Conservation (phyloP, 305 asterid genomes). For the Ajuga reptans region DNA sequence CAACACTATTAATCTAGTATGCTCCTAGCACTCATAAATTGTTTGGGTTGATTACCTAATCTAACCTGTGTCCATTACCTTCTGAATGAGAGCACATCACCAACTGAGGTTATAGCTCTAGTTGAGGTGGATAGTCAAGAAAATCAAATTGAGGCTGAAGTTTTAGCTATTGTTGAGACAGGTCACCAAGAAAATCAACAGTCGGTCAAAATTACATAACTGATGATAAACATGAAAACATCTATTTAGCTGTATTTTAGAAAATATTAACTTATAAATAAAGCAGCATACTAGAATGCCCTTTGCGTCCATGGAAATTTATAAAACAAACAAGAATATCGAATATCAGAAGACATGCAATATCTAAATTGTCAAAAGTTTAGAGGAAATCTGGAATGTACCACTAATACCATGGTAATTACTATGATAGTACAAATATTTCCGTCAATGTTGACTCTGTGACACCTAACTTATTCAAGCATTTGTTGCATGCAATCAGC, state of each 20-base stretch:
- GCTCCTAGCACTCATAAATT: neutral
- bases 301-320: neutral
- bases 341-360: neutral
- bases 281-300: neutral
- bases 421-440: slow-evolving; percentile 80
- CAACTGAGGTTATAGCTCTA: neutral
- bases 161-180: neutral
- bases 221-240: no score
- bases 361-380: slow-evolving; percentile 5
- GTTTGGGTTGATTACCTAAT: neutral
- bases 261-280: neutral
- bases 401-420: slow-evolving; percentile 82
- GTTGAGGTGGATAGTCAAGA: neutral
- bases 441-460: slow-evolving; percentile 78
- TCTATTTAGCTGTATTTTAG: neutral
- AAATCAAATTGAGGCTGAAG: neutral
- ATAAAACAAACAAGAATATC: slow-evolving; percentile 1
- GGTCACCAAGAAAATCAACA: neutral
- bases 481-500: slow-evolving; percentile 87
- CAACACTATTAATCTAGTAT: neutral
- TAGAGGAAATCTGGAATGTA: slow-evolving; percentile 25
- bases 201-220: no score
- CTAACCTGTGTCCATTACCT: neutral
- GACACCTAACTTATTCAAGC: slow-evolving; percentile 93
- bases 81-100: neutral